Percentiles rank a stretch among this genome's conserved stretches.
Evolutionary conservation across 2,329 filamentous ascomycete species (phyloP).

Genomic region (Colletotrichum salicis): DNA sequence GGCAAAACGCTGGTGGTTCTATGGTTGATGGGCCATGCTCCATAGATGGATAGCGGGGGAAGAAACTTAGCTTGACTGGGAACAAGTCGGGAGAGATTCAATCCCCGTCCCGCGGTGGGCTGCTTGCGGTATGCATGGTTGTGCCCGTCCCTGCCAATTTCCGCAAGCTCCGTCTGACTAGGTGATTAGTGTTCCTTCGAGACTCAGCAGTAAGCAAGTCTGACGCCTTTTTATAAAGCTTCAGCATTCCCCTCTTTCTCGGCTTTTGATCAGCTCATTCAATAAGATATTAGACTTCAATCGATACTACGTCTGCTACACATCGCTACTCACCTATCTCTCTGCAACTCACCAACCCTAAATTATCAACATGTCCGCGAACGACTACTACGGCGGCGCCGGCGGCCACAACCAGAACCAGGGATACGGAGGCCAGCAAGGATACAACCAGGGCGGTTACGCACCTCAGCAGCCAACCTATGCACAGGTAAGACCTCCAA

Average conservation of each 20-base stretch:
- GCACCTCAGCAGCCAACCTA: conserved; percentile 39
- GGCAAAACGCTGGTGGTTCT: background rate
- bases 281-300: background rate
- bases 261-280: background rate
- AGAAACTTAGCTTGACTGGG: too few species aligned
- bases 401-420: conserved; percentile 36
- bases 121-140: background rate
- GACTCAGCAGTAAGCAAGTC: background rate
- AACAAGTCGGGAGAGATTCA: background rate
- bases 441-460: conserved; percentile 38
- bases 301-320: background rate
- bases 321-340: background rate
- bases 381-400: conserved; percentile 50
- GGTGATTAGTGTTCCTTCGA: background rate
- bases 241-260: background rate
- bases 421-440: conserved; percentile 38
- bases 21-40: too few species aligned
- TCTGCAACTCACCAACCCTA: background rate
- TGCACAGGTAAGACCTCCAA: conserved; percentile 40
- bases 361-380: conserved; percentile 46
- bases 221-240: conserved; percentile 16
- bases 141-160: conserved; percentile 26
- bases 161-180: conserved; percentile 24
- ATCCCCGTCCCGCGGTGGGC: background rate
- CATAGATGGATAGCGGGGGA: background rate